These are phyloP conservation scores for Gelatoporia subvermispora DNA, from an alignment of 768 basidiomycete species.

Conservation along the genomic window DNA sequence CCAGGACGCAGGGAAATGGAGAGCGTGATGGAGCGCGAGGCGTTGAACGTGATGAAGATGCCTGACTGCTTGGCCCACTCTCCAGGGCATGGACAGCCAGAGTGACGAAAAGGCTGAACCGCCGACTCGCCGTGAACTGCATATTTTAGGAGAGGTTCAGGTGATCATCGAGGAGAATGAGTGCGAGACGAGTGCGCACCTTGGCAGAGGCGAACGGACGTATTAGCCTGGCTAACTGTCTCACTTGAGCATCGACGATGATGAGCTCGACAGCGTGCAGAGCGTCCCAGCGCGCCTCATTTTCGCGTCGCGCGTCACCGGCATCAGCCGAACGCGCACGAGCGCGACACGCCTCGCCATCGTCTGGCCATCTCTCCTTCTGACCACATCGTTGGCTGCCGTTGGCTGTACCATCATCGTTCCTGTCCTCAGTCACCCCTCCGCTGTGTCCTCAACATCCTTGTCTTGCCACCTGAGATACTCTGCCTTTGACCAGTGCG, in stretches of 20 bases:
- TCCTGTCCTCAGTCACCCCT: too few species aligned
- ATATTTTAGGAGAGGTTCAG: conserved; percentile 7
- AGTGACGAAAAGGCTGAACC: conserved; percentile 28
- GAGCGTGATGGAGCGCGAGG: conserved; percentile 15
- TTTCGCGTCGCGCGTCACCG: too few species aligned
- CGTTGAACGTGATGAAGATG: conserved; percentile 39
- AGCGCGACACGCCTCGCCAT: too few species aligned
- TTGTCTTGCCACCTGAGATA: too few species aligned
- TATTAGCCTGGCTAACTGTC: conserved; percentile 6
- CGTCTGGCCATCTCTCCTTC: too few species aligned
- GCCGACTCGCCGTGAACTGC: conserved; percentile 33
- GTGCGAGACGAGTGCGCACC: conserved; percentile 4
- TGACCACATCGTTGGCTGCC: too few species aligned
- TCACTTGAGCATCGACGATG: not conserved
- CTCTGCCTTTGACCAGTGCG: too few species aligned
- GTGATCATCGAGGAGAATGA: not conserved
- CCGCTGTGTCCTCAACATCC: too few species aligned
- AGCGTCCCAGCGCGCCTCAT: too few species aligned
- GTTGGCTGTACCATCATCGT: too few species aligned
- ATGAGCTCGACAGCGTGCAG: too few species aligned
- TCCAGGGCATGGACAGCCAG: conserved; percentile 75
- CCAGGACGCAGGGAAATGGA: conserved; percentile 8
- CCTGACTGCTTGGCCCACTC: conserved; percentile 49
- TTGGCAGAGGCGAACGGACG: conserved; percentile 11
- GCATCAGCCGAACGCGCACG: too few species aligned